A percentile compares a stretch with the other conserved stretches of the same genome.
phyloP scores from a whole-genome alignment of 2,329 filamentous ascomycete genomes.

The Ceratocystis variospora region DNA sequence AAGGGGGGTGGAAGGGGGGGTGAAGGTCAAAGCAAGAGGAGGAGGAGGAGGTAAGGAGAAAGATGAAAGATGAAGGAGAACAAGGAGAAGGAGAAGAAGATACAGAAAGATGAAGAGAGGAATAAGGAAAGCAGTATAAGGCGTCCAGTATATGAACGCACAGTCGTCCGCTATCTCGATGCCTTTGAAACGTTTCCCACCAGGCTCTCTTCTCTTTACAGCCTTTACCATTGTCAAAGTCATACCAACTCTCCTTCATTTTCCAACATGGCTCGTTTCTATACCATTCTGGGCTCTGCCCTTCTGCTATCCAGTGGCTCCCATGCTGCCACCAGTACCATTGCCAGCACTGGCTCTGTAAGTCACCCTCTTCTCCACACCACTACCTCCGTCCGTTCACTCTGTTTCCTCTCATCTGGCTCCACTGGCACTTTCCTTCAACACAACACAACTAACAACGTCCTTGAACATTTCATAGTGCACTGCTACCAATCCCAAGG shows the following conservation, averaged over 20 bases:
- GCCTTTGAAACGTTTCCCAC: neutral
- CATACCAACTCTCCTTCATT: neutral
- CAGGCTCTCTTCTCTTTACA: neutral
- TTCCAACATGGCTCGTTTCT: slow-evolving; percentile 4
- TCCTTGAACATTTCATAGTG: neutral
- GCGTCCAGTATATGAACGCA: neutral
- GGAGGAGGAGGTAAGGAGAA: neutral
- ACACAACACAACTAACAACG: too few species aligned
- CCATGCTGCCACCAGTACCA: neutral
- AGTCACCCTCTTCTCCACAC: neutral
- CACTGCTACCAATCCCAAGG: neutral
- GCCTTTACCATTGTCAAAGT: neutral
- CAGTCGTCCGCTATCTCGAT: neutral
- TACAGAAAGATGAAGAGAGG: neutral
- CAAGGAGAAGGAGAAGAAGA: neutral
- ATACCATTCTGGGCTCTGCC: neutral
- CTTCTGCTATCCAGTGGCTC: neutral
- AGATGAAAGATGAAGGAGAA: neutral
- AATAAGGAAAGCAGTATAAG: too few species aligned
- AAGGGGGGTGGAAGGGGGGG: neutral
- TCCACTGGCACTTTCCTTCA: too few species aligned
- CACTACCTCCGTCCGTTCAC: neutral
- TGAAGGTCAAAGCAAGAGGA: neutral
- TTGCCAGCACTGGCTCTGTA: neutral
- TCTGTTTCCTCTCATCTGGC: too few species aligned